Evolutionary conservation across 2,329 filamentous ascomycete genomes (phyloP).

Genomic region (Colletotrichum camelliae): DNA sequence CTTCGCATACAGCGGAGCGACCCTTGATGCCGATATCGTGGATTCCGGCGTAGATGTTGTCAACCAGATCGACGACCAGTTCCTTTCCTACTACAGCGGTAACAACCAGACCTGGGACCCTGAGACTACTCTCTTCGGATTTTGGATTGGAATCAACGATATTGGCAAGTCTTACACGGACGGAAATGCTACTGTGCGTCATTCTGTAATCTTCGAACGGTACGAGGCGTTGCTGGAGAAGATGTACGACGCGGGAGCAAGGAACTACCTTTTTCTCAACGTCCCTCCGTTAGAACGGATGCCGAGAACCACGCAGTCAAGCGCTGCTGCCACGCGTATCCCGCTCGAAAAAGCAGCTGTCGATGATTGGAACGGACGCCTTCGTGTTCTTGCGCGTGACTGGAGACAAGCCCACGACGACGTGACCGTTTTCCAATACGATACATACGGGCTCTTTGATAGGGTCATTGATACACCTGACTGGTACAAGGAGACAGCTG

Average conservation of each 20-base stretch:
- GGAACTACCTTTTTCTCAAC: conserved; percentile 58
- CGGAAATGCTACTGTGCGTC: not conserved
- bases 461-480: not conserved
- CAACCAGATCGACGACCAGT: conserved; percentile 52
- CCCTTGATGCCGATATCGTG: conserved; percentile 39
- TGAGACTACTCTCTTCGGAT: conserved; percentile 46
- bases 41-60: conserved; percentile 56
- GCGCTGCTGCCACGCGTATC: not conserved
- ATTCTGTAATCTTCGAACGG: not conserved
- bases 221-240: conserved; percentile 29
- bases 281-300: conserved; percentile 49
- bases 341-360: not conserved
- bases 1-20: not conserved
- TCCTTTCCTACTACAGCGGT: conserved; percentile 27
- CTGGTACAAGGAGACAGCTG: not conserved
- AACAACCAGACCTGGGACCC: conserved; percentile 38
- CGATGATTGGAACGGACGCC: not conserved
- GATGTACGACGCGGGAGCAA: conserved; percentile 54
- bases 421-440: not conserved
- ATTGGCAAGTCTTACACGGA: conserved; percentile 44
- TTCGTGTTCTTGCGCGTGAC: not conserved
- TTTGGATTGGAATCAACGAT: conserved; percentile 65
- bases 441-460: not conserved
- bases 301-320: not conserved
- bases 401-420: not conserved